These are phyloP conservation scores for Boletus barrowsii DNA, from an alignment of 768 basidiomycete species.

Conservation along the genomic window DNA sequence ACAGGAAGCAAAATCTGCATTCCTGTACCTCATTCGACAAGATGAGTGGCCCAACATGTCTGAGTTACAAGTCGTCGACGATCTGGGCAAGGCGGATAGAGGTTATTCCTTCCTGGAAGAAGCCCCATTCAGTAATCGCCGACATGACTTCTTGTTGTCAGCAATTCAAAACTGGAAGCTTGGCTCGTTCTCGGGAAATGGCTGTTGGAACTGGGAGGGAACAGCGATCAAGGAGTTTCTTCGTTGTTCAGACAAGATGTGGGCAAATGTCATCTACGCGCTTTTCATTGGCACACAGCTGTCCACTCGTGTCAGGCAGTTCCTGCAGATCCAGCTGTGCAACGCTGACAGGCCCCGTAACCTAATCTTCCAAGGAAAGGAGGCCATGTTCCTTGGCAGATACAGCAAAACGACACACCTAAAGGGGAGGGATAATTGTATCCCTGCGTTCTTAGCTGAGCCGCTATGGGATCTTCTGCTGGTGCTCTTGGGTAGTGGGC, in stretches of 20 bases:
- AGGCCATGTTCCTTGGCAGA: not conserved
- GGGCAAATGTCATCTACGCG: not conserved
- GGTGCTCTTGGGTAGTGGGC: not conserved
- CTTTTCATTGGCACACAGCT: constrained; percentile 3
- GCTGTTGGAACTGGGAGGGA: not conserved
- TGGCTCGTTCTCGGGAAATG: not conserved
- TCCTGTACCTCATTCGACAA: not conserved
- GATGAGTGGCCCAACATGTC: not conserved
- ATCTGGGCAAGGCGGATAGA: not conserved
- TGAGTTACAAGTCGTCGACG: rapidly evolving
- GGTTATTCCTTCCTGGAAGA: constrained; percentile 4
- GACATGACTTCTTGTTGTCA: not conserved
- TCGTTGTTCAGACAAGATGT: not conserved
- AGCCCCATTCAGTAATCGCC: not conserved
- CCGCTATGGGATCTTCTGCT: not conserved
- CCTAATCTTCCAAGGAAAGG: not conserved
- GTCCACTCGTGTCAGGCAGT: not conserved
- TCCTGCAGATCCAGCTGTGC: not conserved
- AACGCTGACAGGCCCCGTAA: not conserved
- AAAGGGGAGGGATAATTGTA: not conserved
- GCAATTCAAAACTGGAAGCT: not conserved
- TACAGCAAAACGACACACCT: not conserved
- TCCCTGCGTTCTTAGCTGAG: not conserved
- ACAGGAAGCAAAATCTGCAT: too few species aligned
- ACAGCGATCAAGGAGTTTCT: not conserved